Base-by-base conservation (phyloP, 352 stramenopile species). In the Globisporangium spinosum region DNA sequence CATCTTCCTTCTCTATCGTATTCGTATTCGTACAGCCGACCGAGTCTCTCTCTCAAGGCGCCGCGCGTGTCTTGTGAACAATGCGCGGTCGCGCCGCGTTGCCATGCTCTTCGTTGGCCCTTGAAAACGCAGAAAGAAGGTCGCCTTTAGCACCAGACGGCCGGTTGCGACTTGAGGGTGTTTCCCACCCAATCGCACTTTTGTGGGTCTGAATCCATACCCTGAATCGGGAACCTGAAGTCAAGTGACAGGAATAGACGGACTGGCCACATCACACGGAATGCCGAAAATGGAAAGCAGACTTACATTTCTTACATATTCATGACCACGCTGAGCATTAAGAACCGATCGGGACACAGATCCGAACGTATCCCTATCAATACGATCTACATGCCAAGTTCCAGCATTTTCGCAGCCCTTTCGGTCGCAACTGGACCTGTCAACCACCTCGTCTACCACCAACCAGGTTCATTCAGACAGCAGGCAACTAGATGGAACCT, bases 11-110 rank as follows among this genome's bases (percentile, higher is more conserved):
- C 54, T 59, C 25, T 59, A 38, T 38, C 32, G 32, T 38, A 38
- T 38, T 38, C 32, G 32, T 38, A 10, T 38, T 38, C 32, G 32
- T 38, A 38, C 32, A 38, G 32, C 32, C 32, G 7, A 38, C 0
- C 4, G 32, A 12, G 8, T 23, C 54, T 59, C 25, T 59, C 25
- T 1, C 20, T 27, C n/a, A 40, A 13, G 17, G 54, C 29, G 55
- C 38, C 38, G 38, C 29, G 55, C 20, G 55, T 60, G 27, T 60
- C 55, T 45, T 23, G 54, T 59, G 25, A n/a, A 59, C 10, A 32
- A 32, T 59, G 27, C 17, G 29, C 55, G 23, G 12, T 17, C 38
- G 38, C 17, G 13, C 13, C 38, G 12, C 38, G 38, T 45, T 45
- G 38, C 38, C 38, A 45, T 45, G 38, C 38, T 45, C 38, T 45